Evolutionary conservation across 2,329 filamentous ascomycete species (phyloP), one percentile per base, ranked within the genome.

Genomic region (Stagonosporopsis chrysanthemi): DNA sequence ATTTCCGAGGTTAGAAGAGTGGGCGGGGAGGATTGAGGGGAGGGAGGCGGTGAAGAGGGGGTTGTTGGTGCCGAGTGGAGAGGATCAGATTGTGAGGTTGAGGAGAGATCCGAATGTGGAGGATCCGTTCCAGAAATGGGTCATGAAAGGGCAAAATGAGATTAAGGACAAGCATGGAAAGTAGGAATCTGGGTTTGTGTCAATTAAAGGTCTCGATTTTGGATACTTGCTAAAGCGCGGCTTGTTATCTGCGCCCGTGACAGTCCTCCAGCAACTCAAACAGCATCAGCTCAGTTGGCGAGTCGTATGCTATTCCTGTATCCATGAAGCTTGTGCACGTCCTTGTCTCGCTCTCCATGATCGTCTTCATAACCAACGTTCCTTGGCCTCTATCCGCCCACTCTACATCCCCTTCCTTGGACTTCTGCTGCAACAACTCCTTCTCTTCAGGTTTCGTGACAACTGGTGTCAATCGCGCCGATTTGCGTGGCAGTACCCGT

Each of bases 31-130:
- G 52, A 63, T 70, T 60, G 64, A 65, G 42, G 38, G 11, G 28
- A 60, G 67, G 17, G 54, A 59, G 36, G 60, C 63, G 6, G 68
- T 69, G 2, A 84, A 92, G 78, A 90, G 86, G 76, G 92, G 90
- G 0, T 50, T 68, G 54, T 28, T 49, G 29, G 64, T 68, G 24
- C 65, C 64, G 44, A 56, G 29, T 44, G 70, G 63, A 1, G 65
- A 68, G 33, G 68, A 70, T 62, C 62, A 68, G 45, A 66, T 68
- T 60, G 68, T 56, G 33, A 62, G 49, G 50, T 43, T 67, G 54
- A 68, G 65, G 53, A 48, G 41, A 45, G 61, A 73, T 54, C 62
- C 63, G 19, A 51, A 60, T 56, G 62, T 66, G 7, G 58, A 59
- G 6, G 64, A 71, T 59, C 64, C 66, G 15, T 70, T 72, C 15